phyloP scores from a whole-genome alignment of 2,329 filamentous ascomycete species.

The Aureobasidium namibiae region DNA sequence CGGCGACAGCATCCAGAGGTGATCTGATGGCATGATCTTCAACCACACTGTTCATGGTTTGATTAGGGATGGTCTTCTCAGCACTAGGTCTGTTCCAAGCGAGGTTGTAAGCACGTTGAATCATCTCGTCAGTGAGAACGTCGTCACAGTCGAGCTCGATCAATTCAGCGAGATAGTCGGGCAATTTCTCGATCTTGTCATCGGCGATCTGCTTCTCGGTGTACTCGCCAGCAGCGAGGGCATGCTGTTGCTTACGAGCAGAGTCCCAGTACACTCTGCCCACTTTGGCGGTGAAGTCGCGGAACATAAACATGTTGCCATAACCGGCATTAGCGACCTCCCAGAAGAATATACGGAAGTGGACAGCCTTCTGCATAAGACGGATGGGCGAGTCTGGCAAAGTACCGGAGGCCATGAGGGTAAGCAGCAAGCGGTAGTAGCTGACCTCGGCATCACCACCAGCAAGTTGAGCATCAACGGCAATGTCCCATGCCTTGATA shows the following conservation, averaged over 20 bases:
- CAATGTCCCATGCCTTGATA: conserved; percentile 87
- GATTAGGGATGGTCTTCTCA: conserved; percentile 55
- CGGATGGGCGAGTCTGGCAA: conserved; percentile 73
- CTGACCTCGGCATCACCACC: conserved; percentile 86
- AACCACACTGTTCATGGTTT: conserved; percentile 73
- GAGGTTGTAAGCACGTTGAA: conserved; percentile 81
- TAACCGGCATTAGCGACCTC: conserved; percentile 60
- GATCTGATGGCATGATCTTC: conserved; percentile 79
- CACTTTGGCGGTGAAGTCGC: conserved; percentile 63
- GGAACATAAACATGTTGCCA: conserved; percentile 55
- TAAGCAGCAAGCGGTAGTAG: conserved; percentile 76
- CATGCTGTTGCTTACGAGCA: conserved; percentile 56
- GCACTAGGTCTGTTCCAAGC: conserved; percentile 77
- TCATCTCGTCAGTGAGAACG: conserved; percentile 67
- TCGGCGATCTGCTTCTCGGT: conserved; percentile 23
- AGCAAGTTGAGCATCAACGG: conserved; percentile 83
- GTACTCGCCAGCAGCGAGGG: conserved; percentile 22
- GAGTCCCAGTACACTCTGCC: conserved; percentile 74
- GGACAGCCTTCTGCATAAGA: conserved; percentile 85
- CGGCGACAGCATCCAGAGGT: conserved; percentile 80
- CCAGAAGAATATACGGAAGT: conserved; percentile 85
- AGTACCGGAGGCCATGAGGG: conserved; percentile 79
- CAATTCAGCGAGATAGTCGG: conserved; percentile 66
- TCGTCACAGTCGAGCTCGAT: conserved; percentile 74
- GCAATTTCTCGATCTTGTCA: conserved; percentile 57